Percentiles rank a stretch among this genome's conserved stretches.
Evolutionary conservation across 2,329 filamentous ascomycete species (phyloP).

Genomic region (Beauveria scarabaeidicola): DNA sequence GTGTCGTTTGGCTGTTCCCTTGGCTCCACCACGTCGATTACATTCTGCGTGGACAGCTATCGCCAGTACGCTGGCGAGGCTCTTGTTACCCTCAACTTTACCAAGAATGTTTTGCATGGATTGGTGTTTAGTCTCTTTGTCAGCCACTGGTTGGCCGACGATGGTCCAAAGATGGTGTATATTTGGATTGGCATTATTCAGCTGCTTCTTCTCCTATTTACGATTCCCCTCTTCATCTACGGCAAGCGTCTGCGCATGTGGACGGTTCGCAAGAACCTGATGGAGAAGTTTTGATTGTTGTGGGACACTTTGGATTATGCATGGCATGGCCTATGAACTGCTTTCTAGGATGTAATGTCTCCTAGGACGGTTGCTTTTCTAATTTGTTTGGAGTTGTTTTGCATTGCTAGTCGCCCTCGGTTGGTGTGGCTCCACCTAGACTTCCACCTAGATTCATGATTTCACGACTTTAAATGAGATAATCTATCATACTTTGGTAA

Average conservation of each 20-base stretch:
- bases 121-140: conserved; percentile 85
- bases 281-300: conserved; percentile 57
- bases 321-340: not conserved
- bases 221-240: conserved; percentile 89
- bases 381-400: not conserved
- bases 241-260: conserved; percentile 90
- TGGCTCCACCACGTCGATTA: conserved; percentile 84
- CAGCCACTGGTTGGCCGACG: conserved; percentile 67
- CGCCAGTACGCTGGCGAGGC: conserved; percentile 90
- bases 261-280: conserved; percentile 78
- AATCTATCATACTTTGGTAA: not conserved
- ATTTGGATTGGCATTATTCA: conserved; percentile 81
- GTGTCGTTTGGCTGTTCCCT: conserved; percentile 88
- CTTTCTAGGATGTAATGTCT: not conserved
- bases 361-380: not conserved
- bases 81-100: conserved; percentile 87
- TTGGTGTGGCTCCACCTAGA: not conserved
- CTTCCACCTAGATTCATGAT: not conserved
- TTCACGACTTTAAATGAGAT: not conserved
- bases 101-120: conserved; percentile 89
- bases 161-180: conserved; percentile 72
- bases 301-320: not conserved
- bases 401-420: not conserved
- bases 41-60: conserved; percentile 90
- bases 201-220: conserved; percentile 60